These are phyloP conservation scores for Populus hybrid DNA, from an alignment of 441 rosid species.

Conservation along the genomic window DNA sequence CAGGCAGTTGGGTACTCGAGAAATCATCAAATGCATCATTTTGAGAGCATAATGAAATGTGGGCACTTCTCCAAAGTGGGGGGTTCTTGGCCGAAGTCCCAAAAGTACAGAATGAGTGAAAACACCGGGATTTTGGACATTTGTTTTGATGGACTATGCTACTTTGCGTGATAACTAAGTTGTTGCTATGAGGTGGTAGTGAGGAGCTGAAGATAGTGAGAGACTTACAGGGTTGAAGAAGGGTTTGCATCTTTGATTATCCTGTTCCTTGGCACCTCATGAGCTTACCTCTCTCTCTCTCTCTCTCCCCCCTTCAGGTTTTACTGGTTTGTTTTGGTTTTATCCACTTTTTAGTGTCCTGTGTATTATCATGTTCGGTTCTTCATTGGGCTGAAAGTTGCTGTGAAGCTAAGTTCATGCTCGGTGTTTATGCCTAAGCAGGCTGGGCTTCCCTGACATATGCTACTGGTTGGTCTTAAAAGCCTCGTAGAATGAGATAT, in stretches of 20 bases:
- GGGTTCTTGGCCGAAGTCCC: conserved; percentile 21
- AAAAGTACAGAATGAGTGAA: conserved; percentile 15
- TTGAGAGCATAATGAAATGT: conserved; percentile 38
- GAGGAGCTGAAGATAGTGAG: conserved; percentile 29
- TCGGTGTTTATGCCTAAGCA: not conserved
- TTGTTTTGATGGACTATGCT: conserved; percentile 15
- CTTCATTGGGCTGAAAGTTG: not conserved
- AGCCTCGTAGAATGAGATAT: not conserved
- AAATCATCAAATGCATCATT: conserved; percentile 40
- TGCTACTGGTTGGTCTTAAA: not conserved
- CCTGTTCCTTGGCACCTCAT: conserved; percentile 27
- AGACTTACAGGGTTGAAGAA: conserved; percentile 54
- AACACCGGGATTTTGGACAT: conserved; percentile 20
- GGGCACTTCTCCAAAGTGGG: conserved; percentile 28
- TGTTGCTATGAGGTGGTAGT: conserved; percentile 14
- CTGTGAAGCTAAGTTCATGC: not conserved
- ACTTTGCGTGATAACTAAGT: conserved; percentile 8
- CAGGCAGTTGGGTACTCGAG: conserved; percentile 38
- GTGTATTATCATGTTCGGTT: not conserved
- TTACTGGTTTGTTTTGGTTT: not conserved
- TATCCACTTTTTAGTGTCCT: not conserved
- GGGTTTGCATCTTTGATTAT: conserved; percentile 55
- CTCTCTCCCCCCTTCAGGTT: not conserved
- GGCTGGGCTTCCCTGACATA: not conserved
- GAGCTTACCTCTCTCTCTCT: conserved; percentile 4